These are phyloP conservation scores for Boletus sp. DNA, from an alignment of 1,284 basidiomycete genomes.

Conservation along the genomic window DNA sequence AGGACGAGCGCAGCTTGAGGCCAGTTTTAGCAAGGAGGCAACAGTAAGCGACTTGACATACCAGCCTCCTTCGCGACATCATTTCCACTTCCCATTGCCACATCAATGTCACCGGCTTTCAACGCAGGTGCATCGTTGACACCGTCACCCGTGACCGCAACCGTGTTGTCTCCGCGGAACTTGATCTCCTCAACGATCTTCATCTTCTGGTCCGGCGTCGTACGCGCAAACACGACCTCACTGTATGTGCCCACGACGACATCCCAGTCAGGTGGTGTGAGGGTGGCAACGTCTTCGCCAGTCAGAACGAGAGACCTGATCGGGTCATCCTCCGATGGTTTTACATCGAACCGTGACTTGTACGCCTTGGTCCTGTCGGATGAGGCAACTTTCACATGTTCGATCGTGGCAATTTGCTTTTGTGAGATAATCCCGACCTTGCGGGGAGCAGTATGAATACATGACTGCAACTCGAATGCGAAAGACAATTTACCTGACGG, in stretches of 20 bases:
- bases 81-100: slow-evolving; percentile 83
- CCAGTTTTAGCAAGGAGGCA: background rate
- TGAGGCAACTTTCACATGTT: slow-evolving; percentile 31
- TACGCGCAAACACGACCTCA: slow-evolving; percentile 61
- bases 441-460: background rate
- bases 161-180: slow-evolving; percentile 40
- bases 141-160: slow-evolving; percentile 56
- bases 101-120: slow-evolving; percentile 83
- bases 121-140: slow-evolving; percentile 58
- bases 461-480: slow-evolving; percentile 40
- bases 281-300: slow-evolving; percentile 43
- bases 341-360: slow-evolving; percentile 35
- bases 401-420: slow-evolving; percentile 39
- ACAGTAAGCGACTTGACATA: slow-evolving; percentile 11
- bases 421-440: slow-evolving; percentile 59
- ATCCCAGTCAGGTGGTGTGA: slow-evolving; percentile 49
- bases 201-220: slow-evolving; percentile 59
- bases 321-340: slow-evolving; percentile 30
- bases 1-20: slow-evolving; percentile 28
- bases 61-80: slow-evolving; percentile 75
- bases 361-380: slow-evolving; percentile 5
- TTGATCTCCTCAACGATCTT: slow-evolving; percentile 56
- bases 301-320: slow-evolving; percentile 40
- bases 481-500: slow-evolving; percentile 31
- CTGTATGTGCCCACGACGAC: slow-evolving; percentile 43